Evolutionary conservation across 176 grass and related monocot genomes (phyloP), one percentile per base, ranked within the genome.

Genomic region (Stipa capillata): DNA sequence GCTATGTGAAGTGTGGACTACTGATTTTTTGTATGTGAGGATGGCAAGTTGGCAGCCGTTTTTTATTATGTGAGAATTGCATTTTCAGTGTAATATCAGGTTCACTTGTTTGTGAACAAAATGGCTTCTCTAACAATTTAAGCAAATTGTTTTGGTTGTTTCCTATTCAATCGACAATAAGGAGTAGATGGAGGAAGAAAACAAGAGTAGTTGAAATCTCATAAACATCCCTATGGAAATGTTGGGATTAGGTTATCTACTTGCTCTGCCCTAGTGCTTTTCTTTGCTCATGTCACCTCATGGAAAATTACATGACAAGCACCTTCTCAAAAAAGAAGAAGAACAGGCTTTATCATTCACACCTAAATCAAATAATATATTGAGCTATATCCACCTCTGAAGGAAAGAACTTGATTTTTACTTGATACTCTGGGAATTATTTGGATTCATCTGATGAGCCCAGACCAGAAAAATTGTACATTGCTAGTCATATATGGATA

Each of bases 1-100:
- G 72, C 32, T 72, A 77, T 48, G 28, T 87, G 35, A 77, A 76
- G 45, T n/a, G 82, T 85, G 82, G 44, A 64, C 56, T 39, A 56
- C 10, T 77, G 23, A 31, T 63, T n/a, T n/a, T n/a, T 71, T 79
- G 47, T 53, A 81, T 65, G 56, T 49, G 37, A 71, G 55, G 60
- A 72, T 77, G 78, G 52, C 78, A 81, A 76, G 73, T 65, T 71
- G 80, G 62, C 72, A 57, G 40, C 64, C 35, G 40, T 7, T 37
- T 44, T 61, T 81, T 60, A 58, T 16, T 54, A 47, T 76, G 76
- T 53, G 11, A 61, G 47, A 53, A n/a, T 59, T 60, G 34, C 45
- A 53, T n/a, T 18, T 53, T n/a, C 64, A 70, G 21, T 41, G 74
- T 41, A n/a, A n/a, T n/a, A n/a, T 71, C 73, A 50, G 64, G 7